These are phyloP conservation scores for Chrysoporthe cubensis DNA, from an alignment of 2,329 filamentous ascomycete genomes.

Conservation along the genomic window DNA sequence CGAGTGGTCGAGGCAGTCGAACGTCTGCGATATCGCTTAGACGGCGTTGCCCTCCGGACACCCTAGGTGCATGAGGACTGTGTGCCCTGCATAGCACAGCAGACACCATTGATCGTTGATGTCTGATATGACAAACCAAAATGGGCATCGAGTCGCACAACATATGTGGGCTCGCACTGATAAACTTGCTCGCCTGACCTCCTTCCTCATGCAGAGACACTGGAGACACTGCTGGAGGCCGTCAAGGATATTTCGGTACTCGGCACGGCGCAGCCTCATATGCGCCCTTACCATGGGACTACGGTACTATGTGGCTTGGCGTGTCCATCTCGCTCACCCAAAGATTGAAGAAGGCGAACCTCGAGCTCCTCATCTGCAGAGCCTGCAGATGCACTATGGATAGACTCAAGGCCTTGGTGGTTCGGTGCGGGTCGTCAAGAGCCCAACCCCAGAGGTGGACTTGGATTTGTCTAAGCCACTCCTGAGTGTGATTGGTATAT, in stretches of 20 bases:
- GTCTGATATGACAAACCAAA: neutral
- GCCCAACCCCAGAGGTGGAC: no score
- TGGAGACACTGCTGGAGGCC: no score
- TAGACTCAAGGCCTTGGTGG: neutral
- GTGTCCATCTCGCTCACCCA: no score
- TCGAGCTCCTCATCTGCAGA: neutral
- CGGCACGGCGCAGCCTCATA: no score
- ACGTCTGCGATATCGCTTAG: slow-evolving; percentile 3
- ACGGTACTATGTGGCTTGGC: no score
- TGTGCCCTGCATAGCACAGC: neutral
- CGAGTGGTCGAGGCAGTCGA: neutral
- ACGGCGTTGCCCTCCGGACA: neutral
- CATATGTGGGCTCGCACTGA: neutral
- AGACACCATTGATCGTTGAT: neutral
- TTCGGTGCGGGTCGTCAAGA: neutral
- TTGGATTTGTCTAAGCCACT: no score
- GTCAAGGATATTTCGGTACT: no score
- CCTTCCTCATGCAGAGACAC: slow-evolving; percentile 14
- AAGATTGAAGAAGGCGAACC: no score
- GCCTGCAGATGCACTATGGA: neutral
- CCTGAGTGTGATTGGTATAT: no score
- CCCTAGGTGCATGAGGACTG: neutral
- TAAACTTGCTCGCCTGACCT: slow-evolving; percentile 18
- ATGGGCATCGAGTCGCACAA: neutral
- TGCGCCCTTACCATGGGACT: no score